Evolutionary conservation across 2,329 filamentous ascomycete genomes (phyloP), one percentile per base, ranked within the genome.

Genomic region (Exophiala lecanii-corni): DNA sequence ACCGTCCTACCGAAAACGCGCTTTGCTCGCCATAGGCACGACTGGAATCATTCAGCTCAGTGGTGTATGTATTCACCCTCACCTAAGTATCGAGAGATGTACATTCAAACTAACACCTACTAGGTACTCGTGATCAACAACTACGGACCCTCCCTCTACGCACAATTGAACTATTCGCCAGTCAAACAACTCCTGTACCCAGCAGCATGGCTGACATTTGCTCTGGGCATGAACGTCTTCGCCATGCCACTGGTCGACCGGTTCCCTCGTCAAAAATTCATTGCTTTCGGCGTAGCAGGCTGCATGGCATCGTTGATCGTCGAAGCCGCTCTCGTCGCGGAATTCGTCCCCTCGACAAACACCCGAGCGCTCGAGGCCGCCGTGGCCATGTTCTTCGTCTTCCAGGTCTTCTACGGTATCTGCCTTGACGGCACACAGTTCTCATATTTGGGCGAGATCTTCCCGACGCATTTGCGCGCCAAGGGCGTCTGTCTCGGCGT

Each of bases 351-450:
- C 5, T 65, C 61, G 2, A 53, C 53, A 26, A 65, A 67, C 45
- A 30, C 33, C 9, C 45, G 43, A 2, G 55, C 61, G 1, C 58
- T 63, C 5, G 57, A 57, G 18, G 65, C 61, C 3, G 63, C 60
- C 2, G 60, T 68, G 0, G 66, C 68, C 43, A 67, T 68, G 55
- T 57, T 65, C 36, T 68, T 64, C 53, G 57, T 67, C 44, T 67
- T 62, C 45, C 62, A 64, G 34, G 47, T 63, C 39, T 70, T 62
- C 51, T 70, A 65, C 60, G 62, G 59, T 20, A 66, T 64, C 20
- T 70, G 61, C 51, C 60, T 70, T 16, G 69, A 72, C 43, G 69
- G 69, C 1, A 70, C 66, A 9, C 68, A 70, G 56, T 72, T 70
- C 41, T 58, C 69, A n/a, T 71, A 70, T 39, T 62, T 69, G 9